Evolutionary conservation across 441 rosid genomes (phyloP).

Genomic region (Mallotus repandus): DNA sequence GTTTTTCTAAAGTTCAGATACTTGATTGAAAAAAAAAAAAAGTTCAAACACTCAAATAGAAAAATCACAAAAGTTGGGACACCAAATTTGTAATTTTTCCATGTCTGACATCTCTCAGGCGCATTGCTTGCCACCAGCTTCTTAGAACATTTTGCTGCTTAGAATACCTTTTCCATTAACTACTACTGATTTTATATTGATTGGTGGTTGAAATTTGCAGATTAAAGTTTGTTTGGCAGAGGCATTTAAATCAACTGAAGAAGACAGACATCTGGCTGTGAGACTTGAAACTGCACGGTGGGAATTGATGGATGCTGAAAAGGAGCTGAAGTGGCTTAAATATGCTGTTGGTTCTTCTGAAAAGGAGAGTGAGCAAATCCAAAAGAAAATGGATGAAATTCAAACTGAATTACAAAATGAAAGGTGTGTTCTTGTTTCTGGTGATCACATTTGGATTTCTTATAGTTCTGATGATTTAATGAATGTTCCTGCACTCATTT

Average conservation of each 20-base stretch:
- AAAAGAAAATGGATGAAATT: conserved; percentile 54
- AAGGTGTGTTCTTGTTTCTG: conserved; percentile 44
- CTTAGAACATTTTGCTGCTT: not conserved
- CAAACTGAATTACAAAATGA: conserved; percentile 62
- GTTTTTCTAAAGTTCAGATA: no score
- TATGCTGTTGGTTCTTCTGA: conserved; percentile 70
- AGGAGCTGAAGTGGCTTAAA: conserved; percentile 85
- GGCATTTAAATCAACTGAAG: conserved; percentile 63
- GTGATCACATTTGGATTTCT: not conserved
- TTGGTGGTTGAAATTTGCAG: conserved; percentile 42
- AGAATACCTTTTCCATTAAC: not conserved
- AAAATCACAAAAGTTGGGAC: no score
- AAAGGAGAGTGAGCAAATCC: conserved; percentile 79
- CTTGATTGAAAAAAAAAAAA: no score
- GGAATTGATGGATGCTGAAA: conserved; percentile 86
- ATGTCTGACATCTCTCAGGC: not conserved
- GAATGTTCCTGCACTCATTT: not conserved
- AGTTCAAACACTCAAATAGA: no score
- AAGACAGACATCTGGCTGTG: conserved; percentile 64
- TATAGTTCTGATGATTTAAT: not conserved
- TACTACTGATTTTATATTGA: not conserved
- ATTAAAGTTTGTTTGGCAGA: conserved; percentile 69
- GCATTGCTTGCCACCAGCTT: not conserved
- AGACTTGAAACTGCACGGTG: conserved; percentile 67
- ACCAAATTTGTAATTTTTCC: no score